phyloP scores from a whole-genome alignment of 2,329 filamentous ascomycete genomes.

The Colletotrichum orbiculare region DNA sequence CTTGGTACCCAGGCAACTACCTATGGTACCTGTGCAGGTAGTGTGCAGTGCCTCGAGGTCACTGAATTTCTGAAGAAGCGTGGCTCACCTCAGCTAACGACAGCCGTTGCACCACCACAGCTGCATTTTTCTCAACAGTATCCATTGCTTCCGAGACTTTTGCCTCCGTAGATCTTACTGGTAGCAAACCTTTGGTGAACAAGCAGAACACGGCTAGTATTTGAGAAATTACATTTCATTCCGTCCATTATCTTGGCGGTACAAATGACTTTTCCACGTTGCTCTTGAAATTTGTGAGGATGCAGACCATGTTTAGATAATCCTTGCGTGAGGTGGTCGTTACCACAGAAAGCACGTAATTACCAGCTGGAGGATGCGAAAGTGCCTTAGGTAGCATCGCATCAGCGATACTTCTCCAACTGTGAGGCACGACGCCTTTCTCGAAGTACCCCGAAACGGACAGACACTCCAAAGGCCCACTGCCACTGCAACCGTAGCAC shows the following conservation, averaged over 20 bases:
- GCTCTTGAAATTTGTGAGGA: not conserved
- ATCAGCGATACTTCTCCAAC: no score
- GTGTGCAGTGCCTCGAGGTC: slow-evolving; percentile 1
- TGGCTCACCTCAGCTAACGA: slow-evolving; percentile 18
- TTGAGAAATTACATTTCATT: not conserved
- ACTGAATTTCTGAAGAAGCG: slow-evolving; percentile 18
- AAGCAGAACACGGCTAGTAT: not conserved
- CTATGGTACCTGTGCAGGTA: not conserved
- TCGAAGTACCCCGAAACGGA: slow-evolving; percentile 24
- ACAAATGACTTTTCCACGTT: not conserved
- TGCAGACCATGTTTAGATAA: no score
- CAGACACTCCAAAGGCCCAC: slow-evolving; percentile 20
- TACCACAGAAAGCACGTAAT: no score
- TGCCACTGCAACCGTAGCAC: slow-evolving; percentile 20
- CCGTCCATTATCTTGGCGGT: slow-evolving; percentile 11
- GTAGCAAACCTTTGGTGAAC: slow-evolving; percentile 4
- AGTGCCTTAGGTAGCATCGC: no score
- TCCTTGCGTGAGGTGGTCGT: no score
- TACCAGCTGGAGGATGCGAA: no score
- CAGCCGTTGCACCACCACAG: slow-evolving; percentile 23
- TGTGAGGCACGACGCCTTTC: no score
- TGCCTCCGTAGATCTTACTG: not conserved
- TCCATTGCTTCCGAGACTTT: slow-evolving; percentile 18
- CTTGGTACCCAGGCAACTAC: no score
- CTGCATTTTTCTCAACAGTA: slow-evolving; percentile 20